Evolutionary conservation across 139 green algal species (phyloP).

Genomic region (Parachlorella kessleri): DNA sequence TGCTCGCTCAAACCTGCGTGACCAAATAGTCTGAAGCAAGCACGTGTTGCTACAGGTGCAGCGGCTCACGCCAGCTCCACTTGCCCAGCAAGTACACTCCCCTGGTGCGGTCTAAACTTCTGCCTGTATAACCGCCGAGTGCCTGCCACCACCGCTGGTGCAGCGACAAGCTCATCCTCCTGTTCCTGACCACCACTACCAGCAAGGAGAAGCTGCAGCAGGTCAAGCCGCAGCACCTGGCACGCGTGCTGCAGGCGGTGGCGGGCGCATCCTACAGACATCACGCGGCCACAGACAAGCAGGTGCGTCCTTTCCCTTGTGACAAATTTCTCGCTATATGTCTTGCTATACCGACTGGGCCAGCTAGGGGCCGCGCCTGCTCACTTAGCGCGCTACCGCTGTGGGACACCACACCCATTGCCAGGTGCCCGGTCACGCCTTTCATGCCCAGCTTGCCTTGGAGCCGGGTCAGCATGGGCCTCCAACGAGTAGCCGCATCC

Average conservation of each 20-base stretch:
- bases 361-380: neutral
- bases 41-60: too few relatives aligned
- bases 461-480: too few relatives aligned
- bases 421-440: neutral
- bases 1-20: too few relatives aligned
- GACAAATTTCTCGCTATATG: too few relatives aligned
- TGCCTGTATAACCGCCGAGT: too few relatives aligned
- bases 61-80: too few relatives aligned
- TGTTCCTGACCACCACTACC: neutral
- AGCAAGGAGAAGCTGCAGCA: neutral
- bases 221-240: neutral
- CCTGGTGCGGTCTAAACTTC: too few relatives aligned
- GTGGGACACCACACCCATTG: neutral
- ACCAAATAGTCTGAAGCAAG: too few relatives aligned
- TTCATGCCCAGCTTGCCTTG: neutral
- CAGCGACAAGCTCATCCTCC: neutral
- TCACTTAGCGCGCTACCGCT: neutral
- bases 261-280: neutral
- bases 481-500: neutral
- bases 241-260: neutral
- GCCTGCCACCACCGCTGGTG: too few relatives aligned
- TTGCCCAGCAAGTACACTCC: too few relatives aligned
- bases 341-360: too few relatives aligned
- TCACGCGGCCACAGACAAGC: neutral
- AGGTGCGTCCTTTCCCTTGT: too few relatives aligned